A percentile compares a stretch with the other conserved stretches of the same genome.
These are phyloP conservation scores for Aspergillus aculeatus DNA, from an alignment of 2,329 filamentous ascomycete genomes.

Conservation along the genomic window DNA sequence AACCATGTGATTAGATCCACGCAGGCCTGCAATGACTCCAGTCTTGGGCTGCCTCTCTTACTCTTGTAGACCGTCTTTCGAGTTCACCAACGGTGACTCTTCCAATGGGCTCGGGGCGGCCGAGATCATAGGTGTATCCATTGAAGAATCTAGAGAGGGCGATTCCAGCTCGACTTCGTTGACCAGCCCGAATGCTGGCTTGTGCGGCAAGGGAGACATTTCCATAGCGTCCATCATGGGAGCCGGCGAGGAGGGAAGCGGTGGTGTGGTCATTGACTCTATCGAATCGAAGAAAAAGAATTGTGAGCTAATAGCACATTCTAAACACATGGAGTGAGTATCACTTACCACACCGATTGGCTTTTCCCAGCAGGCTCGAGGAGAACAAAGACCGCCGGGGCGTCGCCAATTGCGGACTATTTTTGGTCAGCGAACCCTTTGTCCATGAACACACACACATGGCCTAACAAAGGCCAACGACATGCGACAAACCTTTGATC, in stretches of 20 bases:
- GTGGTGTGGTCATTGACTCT: conserved; percentile 81
- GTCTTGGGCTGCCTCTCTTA: conserved; percentile 27
- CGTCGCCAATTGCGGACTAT: conserved; percentile 76
- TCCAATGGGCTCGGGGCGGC: conserved; percentile 40
- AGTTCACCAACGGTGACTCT: conserved; percentile 39
- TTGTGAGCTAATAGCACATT: conserved; percentile 11
- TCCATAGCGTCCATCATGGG: conserved; percentile 78
- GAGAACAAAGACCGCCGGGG: conserved; percentile 84
- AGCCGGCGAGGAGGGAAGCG: conserved; percentile 76
- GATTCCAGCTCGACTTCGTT: conserved; percentile 67
- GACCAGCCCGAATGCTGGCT: conserved; percentile 63
- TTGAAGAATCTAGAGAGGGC: conserved; percentile 63
- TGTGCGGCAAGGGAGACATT: conserved; percentile 88
- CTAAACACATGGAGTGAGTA: conserved; percentile 2
- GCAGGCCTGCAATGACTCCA: background rate
- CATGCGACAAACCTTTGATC: conserved; percentile 75
- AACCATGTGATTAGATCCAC: conserved; percentile 22
- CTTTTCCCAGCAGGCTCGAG: conserved; percentile 62
- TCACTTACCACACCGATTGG: conserved; percentile 58
- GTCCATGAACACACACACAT: conserved; percentile 5
- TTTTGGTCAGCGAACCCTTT: conserved; percentile 41
- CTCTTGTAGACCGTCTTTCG: conserved; percentile 32
- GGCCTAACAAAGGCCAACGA: conserved; percentile 20
- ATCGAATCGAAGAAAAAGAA: conserved; percentile 28
- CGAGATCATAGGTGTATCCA: conserved; percentile 42